A percentile compares a stretch with the other conserved stretches of the same genome.
Conservation (phyloP, 1,284 basidiomycete genomes). For the Pulchroboletus neoregius region DNA sequence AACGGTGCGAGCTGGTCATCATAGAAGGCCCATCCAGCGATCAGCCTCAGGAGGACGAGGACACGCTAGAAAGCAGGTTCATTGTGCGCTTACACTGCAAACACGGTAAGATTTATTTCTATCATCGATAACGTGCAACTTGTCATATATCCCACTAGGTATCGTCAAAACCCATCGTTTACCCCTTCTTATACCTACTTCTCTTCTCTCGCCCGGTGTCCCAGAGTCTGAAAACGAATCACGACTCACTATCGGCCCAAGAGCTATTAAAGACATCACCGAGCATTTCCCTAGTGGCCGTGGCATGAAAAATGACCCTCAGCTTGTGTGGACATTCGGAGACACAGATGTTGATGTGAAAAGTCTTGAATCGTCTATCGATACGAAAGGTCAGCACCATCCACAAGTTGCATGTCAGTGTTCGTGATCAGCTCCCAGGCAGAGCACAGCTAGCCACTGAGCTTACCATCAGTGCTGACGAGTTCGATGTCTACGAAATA, state of each 20-base stretch:
- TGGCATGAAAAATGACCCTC: slow-evolving; percentile 63
- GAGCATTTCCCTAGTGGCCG: slow-evolving; percentile 70
- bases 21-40: slow-evolving; percentile 45
- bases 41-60: slow-evolving; percentile 47
- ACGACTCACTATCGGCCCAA: slow-evolving; percentile 64
- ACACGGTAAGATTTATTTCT: slow-evolving; percentile 50
- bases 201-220: slow-evolving; percentile 57
- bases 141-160: slow-evolving; percentile 40
- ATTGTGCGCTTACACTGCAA: slow-evolving; percentile 74
- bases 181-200: slow-evolving; percentile 52
- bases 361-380: slow-evolving; percentile 62
- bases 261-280: slow-evolving; percentile 68
- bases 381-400: slow-evolving; percentile 51
- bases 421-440: slow-evolving; percentile 37
- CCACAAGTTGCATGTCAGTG: not conserved
- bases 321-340: slow-evolving; percentile 72
- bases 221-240: slow-evolving; percentile 56
- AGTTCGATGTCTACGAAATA: slow-evolving; percentile 73
- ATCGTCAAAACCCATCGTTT: slow-evolving; percentile 77
- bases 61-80: slow-evolving; percentile 65
- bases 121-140: not conserved
- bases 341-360: slow-evolving; percentile 62
- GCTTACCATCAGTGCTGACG: slow-evolving; percentile 65
- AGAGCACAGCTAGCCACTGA: slow-evolving; percentile 66
- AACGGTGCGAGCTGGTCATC: slow-evolving; percentile 69